Evolutionary conservation across 2,329 filamentous ascomycete genomes (phyloP).

Genomic region (Sporothrix brasiliensis): DNA sequence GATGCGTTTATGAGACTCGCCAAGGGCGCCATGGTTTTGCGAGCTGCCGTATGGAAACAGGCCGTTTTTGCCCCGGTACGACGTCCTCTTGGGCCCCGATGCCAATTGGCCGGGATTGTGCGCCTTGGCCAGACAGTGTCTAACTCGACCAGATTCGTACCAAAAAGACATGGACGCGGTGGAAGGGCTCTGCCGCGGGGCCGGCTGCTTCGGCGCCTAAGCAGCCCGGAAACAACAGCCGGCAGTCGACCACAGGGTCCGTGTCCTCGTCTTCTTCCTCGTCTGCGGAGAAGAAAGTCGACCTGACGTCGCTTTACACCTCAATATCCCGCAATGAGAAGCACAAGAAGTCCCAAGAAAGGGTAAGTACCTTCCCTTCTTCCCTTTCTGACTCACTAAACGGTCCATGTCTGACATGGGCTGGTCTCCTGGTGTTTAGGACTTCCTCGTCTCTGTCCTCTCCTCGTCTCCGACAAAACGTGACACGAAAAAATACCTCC

Average conservation of each 20-base stretch:
- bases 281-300: constrained; percentile 27
- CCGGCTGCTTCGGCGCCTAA: constrained; percentile 16
- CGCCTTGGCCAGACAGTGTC: constrained; percentile 1
- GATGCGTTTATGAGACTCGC: constrained; percentile 29
- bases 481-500: constrained; percentile 88
- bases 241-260: constrained; percentile 9
- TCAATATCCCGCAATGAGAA: constrained; percentile 52
- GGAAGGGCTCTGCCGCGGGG: constrained; percentile 28
- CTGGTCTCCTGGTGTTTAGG: constrained; percentile 41
- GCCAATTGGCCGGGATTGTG: constrained; percentile 19
- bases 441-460: constrained; percentile 83
- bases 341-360: constrained; percentile 52
- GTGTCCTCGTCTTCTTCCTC: neutral
- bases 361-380: constrained; percentile 43
- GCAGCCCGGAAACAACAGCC: neutral
- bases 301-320: constrained; percentile 42
- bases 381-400: neutral
- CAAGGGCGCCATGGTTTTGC: constrained; percentile 46
- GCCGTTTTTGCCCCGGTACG: constrained; percentile 44
- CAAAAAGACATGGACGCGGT: constrained; percentile 31
- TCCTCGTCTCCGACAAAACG: constrained; percentile 89
- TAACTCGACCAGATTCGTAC: constrained; percentile 27
- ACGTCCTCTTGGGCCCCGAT: neutral
- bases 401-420: constrained; percentile 22
- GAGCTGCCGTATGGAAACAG: constrained; percentile 48